These are phyloP conservation scores for Tricholoma saponaceum DNA, from an alignment of 768 basidiomycete genomes.

Conservation along the genomic window DNA sequence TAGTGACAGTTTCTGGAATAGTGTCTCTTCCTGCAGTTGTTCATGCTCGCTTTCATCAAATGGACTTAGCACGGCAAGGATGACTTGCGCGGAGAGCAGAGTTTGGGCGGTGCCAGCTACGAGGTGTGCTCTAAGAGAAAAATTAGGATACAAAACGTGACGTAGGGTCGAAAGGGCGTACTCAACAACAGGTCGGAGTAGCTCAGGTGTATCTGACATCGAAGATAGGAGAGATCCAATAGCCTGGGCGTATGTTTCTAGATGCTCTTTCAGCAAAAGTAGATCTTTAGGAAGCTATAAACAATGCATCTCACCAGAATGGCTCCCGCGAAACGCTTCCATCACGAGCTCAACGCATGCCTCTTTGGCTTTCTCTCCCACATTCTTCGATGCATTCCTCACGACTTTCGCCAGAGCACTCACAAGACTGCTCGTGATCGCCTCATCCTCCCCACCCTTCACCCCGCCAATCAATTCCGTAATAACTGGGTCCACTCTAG, in stretches of 20 bases:
- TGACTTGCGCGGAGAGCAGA: constrained; percentile 54
- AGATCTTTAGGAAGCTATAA: background rate
- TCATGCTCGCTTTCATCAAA: constrained; percentile 40
- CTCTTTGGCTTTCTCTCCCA: constrained; percentile 74
- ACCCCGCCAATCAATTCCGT: constrained; percentile 75
- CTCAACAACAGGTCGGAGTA: constrained; percentile 65
- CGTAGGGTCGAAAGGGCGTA: constrained; percentile 30
- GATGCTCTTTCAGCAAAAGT: constrained; percentile 6
- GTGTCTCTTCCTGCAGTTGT: constrained; percentile 23
- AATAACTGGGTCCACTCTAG: constrained; percentile 90
- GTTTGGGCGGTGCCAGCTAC: constrained; percentile 66
- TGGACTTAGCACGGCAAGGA: constrained; percentile 50
- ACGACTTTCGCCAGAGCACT: constrained; percentile 76
- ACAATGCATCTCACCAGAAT: constrained; percentile 47
- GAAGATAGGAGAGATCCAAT: constrained; percentile 60
- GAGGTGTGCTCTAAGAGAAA: constrained; percentile 49
- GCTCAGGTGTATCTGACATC: constrained; percentile 57
- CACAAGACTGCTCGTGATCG: constrained; percentile 72
- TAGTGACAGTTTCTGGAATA: constrained; percentile 65
- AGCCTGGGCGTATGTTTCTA: constrained; percentile 70
- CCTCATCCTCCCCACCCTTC: constrained; percentile 50
- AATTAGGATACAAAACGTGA: constrained; percentile 6
- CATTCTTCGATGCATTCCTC: constrained; percentile 62
- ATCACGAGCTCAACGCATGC: constrained; percentile 69
- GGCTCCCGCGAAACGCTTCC: constrained; percentile 73